Evolutionary conservation across 306 rosid species (phyloP).

Genomic region (Datisca glomerata): DNA sequence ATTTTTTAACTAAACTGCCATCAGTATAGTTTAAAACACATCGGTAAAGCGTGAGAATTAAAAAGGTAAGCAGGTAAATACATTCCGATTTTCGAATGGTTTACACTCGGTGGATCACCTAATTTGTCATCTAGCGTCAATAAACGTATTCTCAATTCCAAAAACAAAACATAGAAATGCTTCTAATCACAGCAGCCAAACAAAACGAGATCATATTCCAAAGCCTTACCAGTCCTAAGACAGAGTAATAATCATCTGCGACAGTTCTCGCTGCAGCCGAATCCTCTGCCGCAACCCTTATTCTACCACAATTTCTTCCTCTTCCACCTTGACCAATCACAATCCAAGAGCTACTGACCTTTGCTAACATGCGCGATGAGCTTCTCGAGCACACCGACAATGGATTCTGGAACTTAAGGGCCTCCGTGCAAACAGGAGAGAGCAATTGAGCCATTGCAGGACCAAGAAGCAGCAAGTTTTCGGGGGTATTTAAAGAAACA

Average conservation of each 20-base stretch:
- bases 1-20: too few species aligned
- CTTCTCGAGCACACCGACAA: conserved; percentile 21
- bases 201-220: conserved; percentile 4
- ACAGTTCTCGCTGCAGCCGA: conserved; percentile 29
- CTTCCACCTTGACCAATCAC: conserved; percentile 23
- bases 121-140: too few species aligned
- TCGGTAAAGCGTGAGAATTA: too few species aligned
- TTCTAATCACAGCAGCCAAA: neutral
- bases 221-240: conserved; percentile 75
- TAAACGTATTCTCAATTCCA: too few species aligned
- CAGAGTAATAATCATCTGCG: conserved; percentile 85
- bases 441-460: conserved; percentile 51
- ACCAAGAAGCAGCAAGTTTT: neutral
- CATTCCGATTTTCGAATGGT: too few species aligned
- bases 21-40: too few species aligned
- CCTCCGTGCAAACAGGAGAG: conserved; percentile 54
- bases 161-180: too few species aligned
- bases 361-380: conserved; percentile 31
- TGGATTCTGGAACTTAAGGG: conserved; percentile 45
- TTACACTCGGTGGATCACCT: too few species aligned
- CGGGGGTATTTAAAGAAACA: neutral
- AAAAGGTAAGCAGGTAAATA: too few species aligned
- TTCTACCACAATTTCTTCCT: conserved; percentile 35
- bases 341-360: conserved; percentile 17
- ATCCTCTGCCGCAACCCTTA: conserved; percentile 42